Conservation (phyloP, 768 basidiomycete genomes). For the Tricholomella constricta region DNA sequence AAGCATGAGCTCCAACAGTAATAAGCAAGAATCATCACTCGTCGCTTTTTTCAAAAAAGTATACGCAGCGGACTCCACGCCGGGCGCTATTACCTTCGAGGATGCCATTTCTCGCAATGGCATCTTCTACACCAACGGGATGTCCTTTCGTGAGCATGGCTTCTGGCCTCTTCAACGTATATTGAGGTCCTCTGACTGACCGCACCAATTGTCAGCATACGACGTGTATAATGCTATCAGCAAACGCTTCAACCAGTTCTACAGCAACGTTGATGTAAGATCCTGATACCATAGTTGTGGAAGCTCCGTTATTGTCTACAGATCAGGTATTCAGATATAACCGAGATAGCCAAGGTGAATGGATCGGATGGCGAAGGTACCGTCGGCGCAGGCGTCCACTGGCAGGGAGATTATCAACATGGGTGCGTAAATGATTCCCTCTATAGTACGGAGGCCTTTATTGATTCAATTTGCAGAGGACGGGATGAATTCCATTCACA, state of each 20-base stretch:
- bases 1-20: no score
- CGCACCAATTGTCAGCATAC: neutral
- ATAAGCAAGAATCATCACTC: neutral
- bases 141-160: neutral
- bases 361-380: constrained; percentile 8
- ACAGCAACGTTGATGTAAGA: constrained; percentile 3
- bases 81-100: constrained; percentile 6
- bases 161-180: no score
- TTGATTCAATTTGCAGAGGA: no score
- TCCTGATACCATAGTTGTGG: no score
- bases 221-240: constrained; percentile 1
- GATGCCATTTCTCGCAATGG: constrained; percentile 8
- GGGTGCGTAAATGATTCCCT: neutral
- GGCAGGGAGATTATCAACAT: constrained; percentile 5
- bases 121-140: constrained; percentile 7
- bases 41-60: constrained; percentile 8
- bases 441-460: no score
- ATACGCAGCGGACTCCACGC: constrained; percentile 4
- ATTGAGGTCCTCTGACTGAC: no score
- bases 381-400: constrained; percentile 5
- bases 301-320: neutral
- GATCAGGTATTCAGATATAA: neutral
- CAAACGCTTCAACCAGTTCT: neutral
- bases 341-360: constrained; percentile 5
- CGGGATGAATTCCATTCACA: constrained; percentile 9